Evolutionary conservation across 2,329 filamentous ascomycete species (phyloP).

Genomic region (Xylaria sp.): DNA sequence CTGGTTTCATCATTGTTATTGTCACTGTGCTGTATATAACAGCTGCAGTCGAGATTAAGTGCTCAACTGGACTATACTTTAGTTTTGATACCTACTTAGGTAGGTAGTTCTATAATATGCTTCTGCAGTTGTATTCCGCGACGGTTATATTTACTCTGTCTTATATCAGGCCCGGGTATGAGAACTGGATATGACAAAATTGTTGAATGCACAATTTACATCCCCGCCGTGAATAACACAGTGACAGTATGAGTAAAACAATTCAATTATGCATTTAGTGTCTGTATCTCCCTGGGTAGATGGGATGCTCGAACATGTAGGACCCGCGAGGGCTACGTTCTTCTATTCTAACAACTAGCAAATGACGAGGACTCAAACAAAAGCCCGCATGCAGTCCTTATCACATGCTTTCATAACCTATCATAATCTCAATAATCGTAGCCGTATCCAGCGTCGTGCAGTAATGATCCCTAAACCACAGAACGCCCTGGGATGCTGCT

Average conservation of each 20-base stretch:
- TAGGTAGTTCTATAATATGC: too few species aligned
- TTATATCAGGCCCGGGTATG: too few species aligned
- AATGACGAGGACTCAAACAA: neutral
- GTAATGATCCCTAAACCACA: neutral
- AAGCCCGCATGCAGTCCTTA: neutral
- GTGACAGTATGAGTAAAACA: neutral
- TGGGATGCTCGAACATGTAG: neutral
- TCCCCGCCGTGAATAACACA: too few species aligned
- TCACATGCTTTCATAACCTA: conserved; percentile 14
- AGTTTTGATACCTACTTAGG: too few species aligned
- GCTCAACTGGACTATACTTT: too few species aligned
- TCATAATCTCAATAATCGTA: neutral
- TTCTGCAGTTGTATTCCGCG: too few species aligned
- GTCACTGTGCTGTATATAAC: too few species aligned
- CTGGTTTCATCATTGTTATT: neutral
- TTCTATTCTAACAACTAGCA: conserved; percentile 20
- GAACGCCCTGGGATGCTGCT: neutral
- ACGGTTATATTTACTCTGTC: too few species aligned
- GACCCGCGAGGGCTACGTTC: conserved; percentile 3
- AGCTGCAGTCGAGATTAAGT: too few species aligned
- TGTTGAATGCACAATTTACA: too few species aligned
- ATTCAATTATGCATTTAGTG: neutral
- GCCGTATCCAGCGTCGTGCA: conserved; percentile 3
- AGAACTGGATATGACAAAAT: too few species aligned
- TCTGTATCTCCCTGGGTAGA: neutral